Percentiles rank a stretch among this genome's conserved stretches.
These are phyloP conservation scores for Linnemannia zychae DNA, from an alignment of 192 early-diverging fungal genomes.

Conservation along the genomic window DNA sequence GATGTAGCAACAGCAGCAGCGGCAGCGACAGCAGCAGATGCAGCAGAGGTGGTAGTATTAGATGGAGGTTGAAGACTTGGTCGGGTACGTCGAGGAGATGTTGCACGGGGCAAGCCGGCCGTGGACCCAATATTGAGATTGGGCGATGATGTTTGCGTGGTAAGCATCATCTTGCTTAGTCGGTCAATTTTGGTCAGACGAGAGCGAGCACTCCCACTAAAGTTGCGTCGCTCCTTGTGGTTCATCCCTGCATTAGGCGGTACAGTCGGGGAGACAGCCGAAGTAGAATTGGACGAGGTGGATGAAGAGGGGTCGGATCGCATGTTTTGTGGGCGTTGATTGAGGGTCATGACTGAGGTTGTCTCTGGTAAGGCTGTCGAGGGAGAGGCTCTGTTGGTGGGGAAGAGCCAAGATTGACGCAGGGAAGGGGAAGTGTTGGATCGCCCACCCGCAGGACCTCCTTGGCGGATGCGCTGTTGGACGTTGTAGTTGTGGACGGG, in stretches of 20 bases:
- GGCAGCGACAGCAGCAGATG: background rate
- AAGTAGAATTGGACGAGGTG: conserved; percentile 12
- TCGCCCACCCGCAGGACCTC: conserved; percentile 7
- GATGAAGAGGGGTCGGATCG: conserved; percentile 30
- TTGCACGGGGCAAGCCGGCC: conserved; percentile 4
- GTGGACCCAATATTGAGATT: conserved; percentile 8
- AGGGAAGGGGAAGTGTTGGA: conserved; percentile 37
- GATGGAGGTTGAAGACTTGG: conserved; percentile 30
- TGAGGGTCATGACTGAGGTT: conserved; percentile 42
- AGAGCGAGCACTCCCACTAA: conserved; percentile 48
- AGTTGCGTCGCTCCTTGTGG: conserved; percentile 31
- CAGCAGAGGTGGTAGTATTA: background rate
- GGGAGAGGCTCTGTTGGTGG: conserved; percentile 43
- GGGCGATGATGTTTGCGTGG: conserved; percentile 22
- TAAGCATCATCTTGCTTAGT: conserved; percentile 44
- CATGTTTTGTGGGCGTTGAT: conserved; percentile 20
- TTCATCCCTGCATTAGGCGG: conserved; percentile 26
- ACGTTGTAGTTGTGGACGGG: conserved; percentile 41
- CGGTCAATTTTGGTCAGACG: conserved; percentile 44
- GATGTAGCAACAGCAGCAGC: background rate
- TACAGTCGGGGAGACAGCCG: conserved; percentile 9
- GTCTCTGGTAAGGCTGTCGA: conserved; percentile 46
- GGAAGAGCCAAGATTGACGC: conserved; percentile 56
- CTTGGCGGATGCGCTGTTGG: conserved; percentile 42
- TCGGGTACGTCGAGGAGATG: conserved; percentile 23